Evolutionary conservation across 2,329 filamentous ascomycete species (phyloP).

Genomic region (Diaporthe vaccinii): DNA sequence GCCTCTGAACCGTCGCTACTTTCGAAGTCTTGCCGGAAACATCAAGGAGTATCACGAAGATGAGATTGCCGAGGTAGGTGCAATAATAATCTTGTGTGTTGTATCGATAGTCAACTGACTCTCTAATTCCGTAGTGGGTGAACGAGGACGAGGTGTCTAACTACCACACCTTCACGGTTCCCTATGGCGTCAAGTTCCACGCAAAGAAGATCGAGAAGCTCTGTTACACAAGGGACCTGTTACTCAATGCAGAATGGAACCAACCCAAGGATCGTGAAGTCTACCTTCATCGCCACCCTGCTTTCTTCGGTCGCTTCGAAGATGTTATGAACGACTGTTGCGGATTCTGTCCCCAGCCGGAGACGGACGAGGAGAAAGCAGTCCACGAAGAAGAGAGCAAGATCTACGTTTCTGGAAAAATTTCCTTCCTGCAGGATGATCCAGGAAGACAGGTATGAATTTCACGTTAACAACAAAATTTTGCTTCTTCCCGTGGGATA

Average conservation of each 20-base stretch:
- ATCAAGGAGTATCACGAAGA: conserved; percentile 84
- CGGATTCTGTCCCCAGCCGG: conserved; percentile 79
- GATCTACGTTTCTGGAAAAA: conserved; percentile 80
- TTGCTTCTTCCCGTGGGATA: too few relatives aligned
- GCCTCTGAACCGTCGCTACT: conserved; percentile 55
- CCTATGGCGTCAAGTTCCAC: conserved; percentile 73
- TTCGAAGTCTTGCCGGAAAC: conserved; percentile 70
- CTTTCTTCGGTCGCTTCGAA: conserved; percentile 83
- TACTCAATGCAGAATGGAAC: conserved; percentile 92
- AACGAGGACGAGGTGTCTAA: conserved; percentile 81
- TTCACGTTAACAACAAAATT: neutral
- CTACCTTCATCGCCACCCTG: conserved; percentile 85
- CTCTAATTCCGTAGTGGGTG: conserved; percentile 66
- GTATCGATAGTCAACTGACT: neutral
- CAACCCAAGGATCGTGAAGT: conserved; percentile 80
- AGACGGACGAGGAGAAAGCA: conserved; percentile 79
- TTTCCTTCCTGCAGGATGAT: conserved; percentile 84
- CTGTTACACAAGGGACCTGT: conserved; percentile 83
- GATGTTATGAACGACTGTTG: conserved; percentile 87
- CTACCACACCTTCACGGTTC: conserved; percentile 83
- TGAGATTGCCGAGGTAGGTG: conserved; percentile 75
- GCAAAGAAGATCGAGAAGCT: conserved; percentile 84
- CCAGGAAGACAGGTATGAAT: conserved; percentile 76
- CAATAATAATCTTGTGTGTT: neutral
- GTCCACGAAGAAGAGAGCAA: conserved; percentile 79